Conservation (phyloP, 2,329 filamentous ascomycete species). For the Tolypocladium cylindrosporum region DNA sequence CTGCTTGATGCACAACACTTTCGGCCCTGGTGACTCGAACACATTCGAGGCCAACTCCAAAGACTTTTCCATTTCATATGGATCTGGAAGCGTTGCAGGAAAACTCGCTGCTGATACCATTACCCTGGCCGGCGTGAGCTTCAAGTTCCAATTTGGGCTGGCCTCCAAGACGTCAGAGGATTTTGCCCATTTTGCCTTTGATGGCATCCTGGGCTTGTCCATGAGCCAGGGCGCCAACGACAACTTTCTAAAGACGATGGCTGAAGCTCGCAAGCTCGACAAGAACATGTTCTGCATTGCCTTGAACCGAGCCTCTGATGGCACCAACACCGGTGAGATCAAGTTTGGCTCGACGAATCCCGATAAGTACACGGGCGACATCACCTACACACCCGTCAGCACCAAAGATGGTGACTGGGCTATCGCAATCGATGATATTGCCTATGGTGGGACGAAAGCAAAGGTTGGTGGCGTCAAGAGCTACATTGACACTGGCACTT, state of each 20-base stretch:
- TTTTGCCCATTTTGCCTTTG: conserved; percentile 71
- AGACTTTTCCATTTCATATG: conserved; percentile 61
- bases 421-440: conserved; percentile 56
- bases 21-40: conserved; percentile 55
- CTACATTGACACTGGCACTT: conserved; percentile 79
- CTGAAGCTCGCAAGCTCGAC: conserved; percentile 42
- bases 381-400: conserved; percentile 52
- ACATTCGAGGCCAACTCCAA: conserved; percentile 45
- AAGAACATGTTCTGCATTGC: conserved; percentile 62
- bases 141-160: conserved; percentile 61
- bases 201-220: conserved; percentile 76
- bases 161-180: conserved; percentile 62
- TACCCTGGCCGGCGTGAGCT: conserved; percentile 52
- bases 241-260: conserved; percentile 57
- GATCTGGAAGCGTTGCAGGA: conserved; percentile 65
- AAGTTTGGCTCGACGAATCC: conserved; percentile 64
- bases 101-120: conserved; percentile 56
- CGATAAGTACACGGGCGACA: conserved; percentile 55
- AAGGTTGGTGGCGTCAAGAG: conserved; percentile 48
- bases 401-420: conserved; percentile 56
- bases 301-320: conserved; percentile 57
- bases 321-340: conserved; percentile 61
- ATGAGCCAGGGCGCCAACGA: conserved; percentile 49
- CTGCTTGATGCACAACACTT: conserved; percentile 61
- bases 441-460: conserved; percentile 48